phyloP scores from a whole-genome alignment of 2,329 filamentous ascomycete species.

The Fusarium humuli region DNA sequence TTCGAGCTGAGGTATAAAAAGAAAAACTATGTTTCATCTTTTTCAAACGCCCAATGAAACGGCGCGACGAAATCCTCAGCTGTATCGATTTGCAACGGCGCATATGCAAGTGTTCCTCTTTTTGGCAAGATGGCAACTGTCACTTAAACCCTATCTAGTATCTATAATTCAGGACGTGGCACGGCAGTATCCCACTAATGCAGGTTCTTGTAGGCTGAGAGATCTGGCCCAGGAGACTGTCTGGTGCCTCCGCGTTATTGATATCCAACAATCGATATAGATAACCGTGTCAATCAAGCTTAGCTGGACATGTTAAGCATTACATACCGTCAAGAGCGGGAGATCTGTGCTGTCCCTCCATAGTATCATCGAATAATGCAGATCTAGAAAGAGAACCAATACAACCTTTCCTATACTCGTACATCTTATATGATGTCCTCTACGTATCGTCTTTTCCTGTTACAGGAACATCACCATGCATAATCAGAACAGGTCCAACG shows the following conservation, averaged over 20 bases:
- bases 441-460: background rate
- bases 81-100: background rate
- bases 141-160: background rate
- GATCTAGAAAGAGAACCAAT: background rate
- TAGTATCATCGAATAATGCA: background rate
- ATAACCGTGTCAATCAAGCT: background rate
- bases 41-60: background rate
- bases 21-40: background rate
- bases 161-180: background rate
- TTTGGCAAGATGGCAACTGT: background rate
- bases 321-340: background rate
- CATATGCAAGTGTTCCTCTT: background rate
- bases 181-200: background rate
- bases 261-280: constrained; percentile 1
- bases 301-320: background rate
- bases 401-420: background rate
- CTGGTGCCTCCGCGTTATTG: background rate
- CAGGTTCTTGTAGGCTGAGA: background rate
- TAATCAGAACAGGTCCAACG: background rate
- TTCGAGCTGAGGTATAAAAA: background rate
- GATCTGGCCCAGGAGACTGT: background rate
- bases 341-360: background rate
- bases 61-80: background rate
- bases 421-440: background rate
- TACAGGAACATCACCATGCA: background rate